phyloP scores from a whole-genome alignment of 75 land plant species.

The Selaginella tamariscina region DNA sequence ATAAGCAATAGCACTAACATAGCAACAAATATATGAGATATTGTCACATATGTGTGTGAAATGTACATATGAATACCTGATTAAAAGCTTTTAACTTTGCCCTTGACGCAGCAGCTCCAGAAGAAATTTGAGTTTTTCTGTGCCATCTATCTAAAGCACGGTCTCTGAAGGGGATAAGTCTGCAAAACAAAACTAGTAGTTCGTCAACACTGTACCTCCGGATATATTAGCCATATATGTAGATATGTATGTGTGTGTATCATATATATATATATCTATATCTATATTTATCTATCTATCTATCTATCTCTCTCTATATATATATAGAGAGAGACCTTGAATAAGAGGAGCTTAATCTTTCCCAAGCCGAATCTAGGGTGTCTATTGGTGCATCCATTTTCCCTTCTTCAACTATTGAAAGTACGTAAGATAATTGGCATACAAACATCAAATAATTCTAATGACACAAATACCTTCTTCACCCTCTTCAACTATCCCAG shows the following conservation, averaged over 20 bases:
- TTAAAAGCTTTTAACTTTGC: constrained; percentile 79
- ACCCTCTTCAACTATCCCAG: neutral
- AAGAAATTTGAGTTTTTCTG: constrained; percentile 73
- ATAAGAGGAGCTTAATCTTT: neutral
- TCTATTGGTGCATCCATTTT: neutral
- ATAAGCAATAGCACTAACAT: neutral
- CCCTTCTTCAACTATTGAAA: neutral
- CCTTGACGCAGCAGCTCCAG: constrained; percentile 80
- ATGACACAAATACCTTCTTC: neutral
- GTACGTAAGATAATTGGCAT: neutral
- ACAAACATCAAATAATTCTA: neutral
- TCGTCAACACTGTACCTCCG: neutral
- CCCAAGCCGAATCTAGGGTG: neutral
- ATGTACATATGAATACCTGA: constrained; percentile 42
- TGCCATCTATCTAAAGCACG: constrained; percentile 88
- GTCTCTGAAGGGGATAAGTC: constrained; percentile 67
- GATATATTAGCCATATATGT: neutral
- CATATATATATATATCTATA: too few relatives aligned
- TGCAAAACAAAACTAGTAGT: constrained; percentile 17
- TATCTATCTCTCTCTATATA: neutral
- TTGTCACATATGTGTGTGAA: neutral
- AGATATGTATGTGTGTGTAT: too few relatives aligned
- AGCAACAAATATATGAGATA: constrained; percentile 12
- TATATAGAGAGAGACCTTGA: constrained; percentile 1
- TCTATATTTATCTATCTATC: neutral